phyloP scores from a whole-genome alignment of 768 basidiomycete species.

The Termitomyces sp. region DNA sequence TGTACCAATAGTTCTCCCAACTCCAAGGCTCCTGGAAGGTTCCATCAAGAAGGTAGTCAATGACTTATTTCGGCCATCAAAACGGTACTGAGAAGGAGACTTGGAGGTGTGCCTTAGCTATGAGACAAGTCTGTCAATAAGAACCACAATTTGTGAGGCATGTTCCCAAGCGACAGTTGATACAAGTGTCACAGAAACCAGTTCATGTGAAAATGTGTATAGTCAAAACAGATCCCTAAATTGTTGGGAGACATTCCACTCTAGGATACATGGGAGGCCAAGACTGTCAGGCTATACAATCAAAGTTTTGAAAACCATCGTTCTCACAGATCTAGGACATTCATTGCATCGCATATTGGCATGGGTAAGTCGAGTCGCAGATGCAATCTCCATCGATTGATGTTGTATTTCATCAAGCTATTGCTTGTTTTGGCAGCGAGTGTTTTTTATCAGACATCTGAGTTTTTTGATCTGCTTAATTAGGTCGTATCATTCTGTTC shows the following conservation, averaged over 20 bases:
- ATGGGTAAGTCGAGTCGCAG: slow-evolving; percentile 29
- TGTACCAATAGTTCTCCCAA: too few species aligned
- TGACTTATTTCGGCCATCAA: too few species aligned
- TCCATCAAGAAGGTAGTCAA: too few species aligned
- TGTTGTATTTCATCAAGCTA: slow-evolving; percentile 18
- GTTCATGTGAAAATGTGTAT: not conserved
- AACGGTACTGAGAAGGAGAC: too few species aligned
- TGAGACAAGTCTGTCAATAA: not conserved
- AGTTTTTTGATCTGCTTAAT: not conserved
- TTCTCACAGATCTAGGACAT: too few species aligned
- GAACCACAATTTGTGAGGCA: too few species aligned
- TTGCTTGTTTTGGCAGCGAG: slow-evolving; percentile 38
- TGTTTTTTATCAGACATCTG: not conserved
- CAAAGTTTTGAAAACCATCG: too few species aligned
- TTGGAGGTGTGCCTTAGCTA: not conserved
- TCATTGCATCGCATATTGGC: slow-evolving; percentile 36
- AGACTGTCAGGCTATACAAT: too few species aligned
- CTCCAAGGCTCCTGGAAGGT: too few species aligned
- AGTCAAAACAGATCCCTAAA: not conserved
- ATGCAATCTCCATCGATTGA: not conserved
- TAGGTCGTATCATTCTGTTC: not conserved
- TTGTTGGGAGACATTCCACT: too few species aligned
- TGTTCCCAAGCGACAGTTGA: too few species aligned
- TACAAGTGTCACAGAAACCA: not conserved
- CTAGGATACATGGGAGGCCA: too few species aligned